phyloP scores from a whole-genome alignment of 2,329 filamentous ascomycete species.

The Penicillium sp. region DNA sequence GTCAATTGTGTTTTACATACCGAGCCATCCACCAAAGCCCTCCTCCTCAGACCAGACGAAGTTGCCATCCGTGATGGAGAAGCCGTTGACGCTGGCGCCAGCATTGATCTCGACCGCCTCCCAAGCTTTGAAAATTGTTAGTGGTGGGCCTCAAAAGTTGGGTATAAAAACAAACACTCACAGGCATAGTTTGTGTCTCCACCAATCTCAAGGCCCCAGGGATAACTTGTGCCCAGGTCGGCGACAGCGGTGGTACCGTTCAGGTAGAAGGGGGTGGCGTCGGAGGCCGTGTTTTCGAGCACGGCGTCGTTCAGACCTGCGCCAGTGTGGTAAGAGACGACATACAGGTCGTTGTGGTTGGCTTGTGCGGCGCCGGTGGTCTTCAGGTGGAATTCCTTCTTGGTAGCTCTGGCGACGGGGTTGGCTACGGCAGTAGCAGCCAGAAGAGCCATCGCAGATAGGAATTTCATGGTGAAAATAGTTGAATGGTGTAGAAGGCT shows the following conservation, averaged over 20 bases:
- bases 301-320: conserved; percentile 40
- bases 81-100: conserved; percentile 29
- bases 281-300: conserved; percentile 22
- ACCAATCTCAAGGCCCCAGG: conserved; percentile 31
- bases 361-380: conserved; percentile 25
- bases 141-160: neutral
- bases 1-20: conserved; percentile 25
- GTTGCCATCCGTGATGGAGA: conserved; percentile 26
- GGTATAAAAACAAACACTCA: conserved; percentile 19
- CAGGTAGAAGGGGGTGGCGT: conserved; percentile 28
- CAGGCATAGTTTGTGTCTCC: conserved; percentile 33
- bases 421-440: conserved; percentile 27
- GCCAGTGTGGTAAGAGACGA: conserved; percentile 40
- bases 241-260: conserved; percentile 34
- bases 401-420: conserved; percentile 22
- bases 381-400: conserved; percentile 33
- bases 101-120: conserved; percentile 34
- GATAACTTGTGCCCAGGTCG: conserved; percentile 26
- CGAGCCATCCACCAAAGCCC: conserved; percentile 40
- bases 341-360: conserved; percentile 35
- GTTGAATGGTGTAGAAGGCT: neutral
- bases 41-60: conserved; percentile 27
- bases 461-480: conserved; percentile 27
- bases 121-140: conserved; percentile 30
- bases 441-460: conserved; percentile 28